Conservation (phyloP, 164 flowering plant species). For the Tetrastigma voinierianum region DNA sequence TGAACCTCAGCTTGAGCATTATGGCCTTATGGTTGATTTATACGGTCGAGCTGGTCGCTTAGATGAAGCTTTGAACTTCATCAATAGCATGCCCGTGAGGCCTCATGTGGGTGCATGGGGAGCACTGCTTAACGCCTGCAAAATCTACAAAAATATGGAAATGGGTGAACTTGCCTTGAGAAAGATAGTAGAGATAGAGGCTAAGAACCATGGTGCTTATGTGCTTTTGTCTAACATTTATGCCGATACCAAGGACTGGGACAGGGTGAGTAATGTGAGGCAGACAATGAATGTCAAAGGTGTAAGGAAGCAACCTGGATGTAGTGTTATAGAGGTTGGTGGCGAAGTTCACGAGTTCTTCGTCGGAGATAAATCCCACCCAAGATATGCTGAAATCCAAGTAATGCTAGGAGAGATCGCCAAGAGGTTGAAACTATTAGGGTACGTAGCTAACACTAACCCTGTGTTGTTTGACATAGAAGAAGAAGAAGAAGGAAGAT, state of each 20-base stretch:
- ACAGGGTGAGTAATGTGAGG: slow-evolving; percentile 35
- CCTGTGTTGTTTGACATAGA: slow-evolving; percentile 45
- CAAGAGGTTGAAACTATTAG: slow-evolving; percentile 28
- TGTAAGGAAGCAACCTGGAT: slow-evolving; percentile 58
- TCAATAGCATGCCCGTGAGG: slow-evolving; percentile 49
- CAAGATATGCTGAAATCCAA: slow-evolving; percentile 42
- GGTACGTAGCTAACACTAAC: slow-evolving; percentile 43
- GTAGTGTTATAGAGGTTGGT: slow-evolving; percentile 52
- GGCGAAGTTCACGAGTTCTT: slow-evolving; percentile 60
- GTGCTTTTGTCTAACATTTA: slow-evolving; percentile 53
- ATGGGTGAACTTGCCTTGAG: slow-evolving; percentile 46
- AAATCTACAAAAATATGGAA: slow-evolving; percentile 38
- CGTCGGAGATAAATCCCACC: slow-evolving; percentile 46
- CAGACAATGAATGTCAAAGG: slow-evolving; percentile 39
- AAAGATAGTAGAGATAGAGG: slow-evolving; percentile 49
- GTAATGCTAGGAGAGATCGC: slow-evolving; percentile 36
- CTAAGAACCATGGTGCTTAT: slow-evolving; percentile 43
- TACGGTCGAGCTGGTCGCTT: slow-evolving; percentile 53
- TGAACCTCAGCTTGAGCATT: slow-evolving; percentile 55
- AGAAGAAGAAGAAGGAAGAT: slow-evolving; percentile 52
- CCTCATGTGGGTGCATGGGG: slow-evolving; percentile 68
- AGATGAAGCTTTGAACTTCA: slow-evolving; percentile 46
- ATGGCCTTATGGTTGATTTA: slow-evolving; percentile 63
- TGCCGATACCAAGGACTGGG: slow-evolving; percentile 47
- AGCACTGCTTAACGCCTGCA: slow-evolving; percentile 49